phyloP scores from a whole-genome alignment of 1,284 basidiomycete species.

The Mycosarcoma maydis region DNA sequence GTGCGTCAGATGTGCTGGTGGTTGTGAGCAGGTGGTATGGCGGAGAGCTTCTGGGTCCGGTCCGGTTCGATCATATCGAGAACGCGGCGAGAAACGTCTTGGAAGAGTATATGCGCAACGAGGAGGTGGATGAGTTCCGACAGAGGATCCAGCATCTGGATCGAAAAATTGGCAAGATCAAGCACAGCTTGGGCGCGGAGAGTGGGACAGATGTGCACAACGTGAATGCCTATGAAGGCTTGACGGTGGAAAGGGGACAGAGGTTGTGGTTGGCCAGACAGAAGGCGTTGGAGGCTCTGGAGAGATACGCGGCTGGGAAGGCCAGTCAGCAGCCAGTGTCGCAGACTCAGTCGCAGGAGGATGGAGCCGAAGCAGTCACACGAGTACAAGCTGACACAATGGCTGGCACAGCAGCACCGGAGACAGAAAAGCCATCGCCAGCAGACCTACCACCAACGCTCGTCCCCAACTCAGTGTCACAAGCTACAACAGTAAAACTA shows the following conservation, averaged over 20 bases:
- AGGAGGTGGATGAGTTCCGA: conserved; percentile 64
- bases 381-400: not conserved
- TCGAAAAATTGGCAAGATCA: conserved; percentile 16
- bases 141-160: conserved; percentile 49
- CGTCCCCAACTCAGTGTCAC: too few species aligned
- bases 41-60: conserved; percentile 76
- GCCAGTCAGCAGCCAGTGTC: not conserved
- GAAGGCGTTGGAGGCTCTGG: conserved; percentile 41
- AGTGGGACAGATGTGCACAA: not conserved
- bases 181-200: not conserved
- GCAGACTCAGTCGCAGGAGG: not conserved
- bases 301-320: conserved; percentile 17
- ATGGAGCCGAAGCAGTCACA: not conserved
- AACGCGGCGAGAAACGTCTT: conserved; percentile 79
- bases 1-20: conserved; percentile 60
- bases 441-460: too few species aligned
- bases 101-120: conserved; percentile 73
- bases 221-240: conserved; percentile 33
- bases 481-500: too few species aligned
- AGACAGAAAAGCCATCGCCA: not conserved
- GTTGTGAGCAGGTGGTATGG: conserved; percentile 74
- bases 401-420: not conserved
- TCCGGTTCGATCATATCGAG: conserved; percentile 81
- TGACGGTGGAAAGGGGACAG: conserved; percentile 48
- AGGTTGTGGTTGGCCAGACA: conserved; percentile 47